A percentile compares a stretch with the other conserved stretches of the same genome.
Evolutionary conservation across 768 basidiomycete genomes (phyloP).

Genomic region (Clitopilus passeckerianus): DNA sequence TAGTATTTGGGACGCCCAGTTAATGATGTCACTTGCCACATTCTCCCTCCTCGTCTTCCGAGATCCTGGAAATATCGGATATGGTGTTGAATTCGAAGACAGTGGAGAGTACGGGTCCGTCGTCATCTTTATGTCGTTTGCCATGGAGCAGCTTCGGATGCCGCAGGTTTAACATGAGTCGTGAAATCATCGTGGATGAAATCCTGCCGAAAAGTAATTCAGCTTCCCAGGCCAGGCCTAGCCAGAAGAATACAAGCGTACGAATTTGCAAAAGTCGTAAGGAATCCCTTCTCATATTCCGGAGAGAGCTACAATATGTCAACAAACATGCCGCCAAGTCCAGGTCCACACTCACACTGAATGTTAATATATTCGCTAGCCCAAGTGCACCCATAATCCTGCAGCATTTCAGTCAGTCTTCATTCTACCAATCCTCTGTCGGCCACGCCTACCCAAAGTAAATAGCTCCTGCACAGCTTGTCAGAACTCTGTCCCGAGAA

Average conservation of each 20-base stretch:
- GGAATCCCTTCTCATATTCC: conserved; percentile 15
- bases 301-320: not conserved
- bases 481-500: not conserved
- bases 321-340: not conserved
- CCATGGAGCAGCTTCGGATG: conserved; percentile 16
- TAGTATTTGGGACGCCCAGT: no score
- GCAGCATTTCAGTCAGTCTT: not conserved
- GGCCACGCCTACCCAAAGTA: conserved; percentile 30
- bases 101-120: conserved; percentile 13
- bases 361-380: conserved; percentile 16
- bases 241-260: not conserved
- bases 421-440: not conserved
- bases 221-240: not conserved
- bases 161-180: conserved; percentile 27
- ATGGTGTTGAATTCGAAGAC: conserved; percentile 12
- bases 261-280: conserved; percentile 18
- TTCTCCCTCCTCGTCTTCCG: not conserved
- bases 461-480: conserved; percentile 24
- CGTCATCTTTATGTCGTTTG: not conserved
- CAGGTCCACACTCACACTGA: conserved; percentile 11
- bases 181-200: conserved; percentile 24
- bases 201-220: conserved; percentile 11
- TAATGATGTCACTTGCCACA: not conserved
- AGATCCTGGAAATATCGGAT: not conserved
- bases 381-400: conserved; percentile 17